phyloP scores from a whole-genome alignment of 2,329 filamentous ascomycete species.

The Phoma herbarum region DNA sequence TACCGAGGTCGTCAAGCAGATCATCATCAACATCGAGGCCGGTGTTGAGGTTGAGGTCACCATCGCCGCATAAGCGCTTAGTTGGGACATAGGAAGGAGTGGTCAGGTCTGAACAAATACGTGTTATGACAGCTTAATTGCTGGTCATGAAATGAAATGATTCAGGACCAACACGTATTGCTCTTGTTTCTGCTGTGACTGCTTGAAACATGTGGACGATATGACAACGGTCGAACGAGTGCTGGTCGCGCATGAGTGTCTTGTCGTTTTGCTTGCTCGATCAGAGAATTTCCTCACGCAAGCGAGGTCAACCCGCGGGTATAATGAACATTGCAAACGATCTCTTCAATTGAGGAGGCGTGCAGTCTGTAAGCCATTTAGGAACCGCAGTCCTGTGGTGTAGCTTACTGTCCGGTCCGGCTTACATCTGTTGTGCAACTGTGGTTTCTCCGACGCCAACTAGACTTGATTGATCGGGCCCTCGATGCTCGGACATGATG shows the following conservation, averaged over 20 bases:
- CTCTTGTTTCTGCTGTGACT: neutral
- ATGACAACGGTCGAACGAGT: too few species aligned
- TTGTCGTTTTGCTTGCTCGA: neutral
- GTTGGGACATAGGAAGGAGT: constrained; percentile 29
- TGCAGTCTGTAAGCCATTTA: neutral
- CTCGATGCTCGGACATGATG: neutral
- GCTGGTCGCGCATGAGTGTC: neutral
- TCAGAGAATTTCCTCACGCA: neutral
- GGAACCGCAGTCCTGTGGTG: neutral
- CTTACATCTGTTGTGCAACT: neutral
- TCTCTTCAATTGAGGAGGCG: neutral
- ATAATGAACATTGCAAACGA: neutral
- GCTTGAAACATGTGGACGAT: neutral
- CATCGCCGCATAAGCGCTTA: constrained; percentile 74
- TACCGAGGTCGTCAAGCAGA: constrained; percentile 96
- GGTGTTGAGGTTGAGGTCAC: constrained; percentile 94
- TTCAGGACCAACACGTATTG: constrained; percentile 24
- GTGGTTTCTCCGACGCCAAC: neutral
- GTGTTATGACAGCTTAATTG: constrained; percentile 41
- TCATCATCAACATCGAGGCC: constrained; percentile 95
- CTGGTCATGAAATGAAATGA: constrained; percentile 37
- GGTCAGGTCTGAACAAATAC: constrained; percentile 27
- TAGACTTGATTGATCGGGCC: neutral
- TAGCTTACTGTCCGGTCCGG: too few species aligned
- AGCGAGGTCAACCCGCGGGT: neutral